phyloP scores from a whole-genome alignment of 2,329 filamentous ascomycete species.

The Bipolaris oryzae region DNA sequence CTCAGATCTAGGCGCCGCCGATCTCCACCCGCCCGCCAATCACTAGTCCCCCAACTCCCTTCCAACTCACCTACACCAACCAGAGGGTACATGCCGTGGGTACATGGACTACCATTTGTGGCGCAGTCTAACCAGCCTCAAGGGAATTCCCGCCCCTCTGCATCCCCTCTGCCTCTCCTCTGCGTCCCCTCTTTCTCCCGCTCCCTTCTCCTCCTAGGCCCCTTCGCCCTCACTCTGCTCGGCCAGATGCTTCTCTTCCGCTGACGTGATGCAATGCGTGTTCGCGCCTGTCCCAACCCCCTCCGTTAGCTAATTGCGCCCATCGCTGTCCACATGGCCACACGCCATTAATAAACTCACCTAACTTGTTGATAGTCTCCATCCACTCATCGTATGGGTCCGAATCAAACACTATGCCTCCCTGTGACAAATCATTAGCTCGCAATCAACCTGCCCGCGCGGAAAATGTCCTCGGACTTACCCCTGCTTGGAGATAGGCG shows the following conservation, averaged over 20 bases:
- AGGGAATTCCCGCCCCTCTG: constrained; percentile 33
- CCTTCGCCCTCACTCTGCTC: constrained; percentile 47
- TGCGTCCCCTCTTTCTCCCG: neutral
- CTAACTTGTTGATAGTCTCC: constrained; percentile 96
- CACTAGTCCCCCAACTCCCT: constrained; percentile 2
- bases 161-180: constrained; percentile 6
- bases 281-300: constrained; percentile 62
- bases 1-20: constrained; percentile 7
- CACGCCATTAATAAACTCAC: constrained; percentile 44
- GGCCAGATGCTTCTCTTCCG: constrained; percentile 71
- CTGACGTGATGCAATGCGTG: constrained; percentile 83
- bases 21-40: constrained; percentile 2
- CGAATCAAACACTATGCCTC: constrained; percentile 65
- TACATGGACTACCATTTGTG: constrained; percentile 17
- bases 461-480: constrained; percentile 63
- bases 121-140: constrained; percentile 39
- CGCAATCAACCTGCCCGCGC: constrained; percentile 11
- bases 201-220: constrained; percentile 13
- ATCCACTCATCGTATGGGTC: constrained; percentile 90
- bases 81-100: too few species aligned
- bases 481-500: constrained; percentile 83
- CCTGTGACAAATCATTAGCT: constrained; percentile 36
- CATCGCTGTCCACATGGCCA: constrained; percentile 3
- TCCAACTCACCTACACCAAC: neutral
- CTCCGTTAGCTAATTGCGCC: constrained; percentile 27